Percentiles rank a stretch among this genome's conserved stretches.
Evolutionary conservation across 352 stramenopile genomes (phyloP).

Genomic region (Blastocystis sp.): DNA sequence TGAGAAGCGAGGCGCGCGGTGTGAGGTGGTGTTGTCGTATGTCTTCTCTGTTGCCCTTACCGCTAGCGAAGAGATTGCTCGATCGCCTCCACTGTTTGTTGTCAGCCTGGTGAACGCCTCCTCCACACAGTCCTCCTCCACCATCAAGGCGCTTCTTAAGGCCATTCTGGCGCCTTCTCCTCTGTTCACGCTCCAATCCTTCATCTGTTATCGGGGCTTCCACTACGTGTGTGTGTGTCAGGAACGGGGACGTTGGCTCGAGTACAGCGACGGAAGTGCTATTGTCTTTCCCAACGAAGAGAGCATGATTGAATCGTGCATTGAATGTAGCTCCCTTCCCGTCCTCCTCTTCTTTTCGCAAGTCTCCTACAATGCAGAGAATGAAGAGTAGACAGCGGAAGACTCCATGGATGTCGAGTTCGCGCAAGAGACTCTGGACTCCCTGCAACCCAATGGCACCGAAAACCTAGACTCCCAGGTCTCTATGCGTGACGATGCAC

Average conservation of each 20-base stretch:
- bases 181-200: conserved; percentile 16
- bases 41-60: neutral
- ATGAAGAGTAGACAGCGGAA: neutral
- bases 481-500: neutral
- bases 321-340: neutral
- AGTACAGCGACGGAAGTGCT: conserved; percentile 26
- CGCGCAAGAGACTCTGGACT: neutral
- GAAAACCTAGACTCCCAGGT: neutral
- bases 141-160: neutral
- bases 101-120: conserved; percentile 24
- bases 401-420: conserved; percentile 6
- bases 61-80: neutral
- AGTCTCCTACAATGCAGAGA: neutral
- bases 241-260: conserved; percentile 8
- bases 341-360: conserved; percentile 47
- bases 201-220: conserved; percentile 29
- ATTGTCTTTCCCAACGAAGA: neutral
- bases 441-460: neutral
- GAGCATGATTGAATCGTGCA: conserved; percentile 36
- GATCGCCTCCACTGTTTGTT: neutral
- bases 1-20: neutral
- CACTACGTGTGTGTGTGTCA: conserved; percentile 38
- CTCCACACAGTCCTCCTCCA: neutral
- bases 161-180: neutral
- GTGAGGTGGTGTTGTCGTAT: neutral